Base-by-base conservation (phyloP, 371 early-diverging fungal species). In the Haplosporangium sp. region DNA sequence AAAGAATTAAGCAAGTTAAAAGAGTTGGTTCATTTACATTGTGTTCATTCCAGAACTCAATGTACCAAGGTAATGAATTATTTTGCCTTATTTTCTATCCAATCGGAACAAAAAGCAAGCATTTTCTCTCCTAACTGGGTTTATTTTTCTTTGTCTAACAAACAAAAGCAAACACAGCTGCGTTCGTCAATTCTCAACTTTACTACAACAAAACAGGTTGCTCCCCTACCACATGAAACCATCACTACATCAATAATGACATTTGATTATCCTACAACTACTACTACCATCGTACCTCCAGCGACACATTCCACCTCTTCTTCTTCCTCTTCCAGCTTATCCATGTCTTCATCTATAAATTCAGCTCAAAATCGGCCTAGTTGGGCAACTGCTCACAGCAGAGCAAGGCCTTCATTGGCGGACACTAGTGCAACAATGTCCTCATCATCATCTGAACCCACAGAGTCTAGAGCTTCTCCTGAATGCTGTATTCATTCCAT, bases 21-120 rank as follows among this genome's bases (percentile, higher is more conserved):
- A 47, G 15, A 47, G 47, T 47, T 19, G 19, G 8, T 53, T 53
- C 53, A 53, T 53, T 27, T 53, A 27, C 57, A 57, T 44, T 42
- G 20, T 53, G 39, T 57, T 56, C 65, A 13, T 45, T 40, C 65
- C 57, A 40, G 42, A 55, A 57, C 45, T 57, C 65, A 27, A 65
- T 65, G 65, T 35, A 53, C 55, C 50, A 35, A 64, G 39, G 50
- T 50, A 50, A 63, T 20, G 6, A 53, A 53, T 20, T 53, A 42
- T 8, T 53, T 53, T 8, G 27, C 8, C n/a, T 20, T 20, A 27
- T 27, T 7, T 4, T 27, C 27, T 27, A 27, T 27, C 27, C 27
- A 27, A 27, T 27, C 27, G 27, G 27, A 27, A 27, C 27, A 27
- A 27, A 27, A 27, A 27, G 53, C 34, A 53, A n/a, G 53, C 53